Evolutionary conservation across 257 asterid genomes (phyloP).

Genomic region (Thymus quinquecostatus): DNA sequence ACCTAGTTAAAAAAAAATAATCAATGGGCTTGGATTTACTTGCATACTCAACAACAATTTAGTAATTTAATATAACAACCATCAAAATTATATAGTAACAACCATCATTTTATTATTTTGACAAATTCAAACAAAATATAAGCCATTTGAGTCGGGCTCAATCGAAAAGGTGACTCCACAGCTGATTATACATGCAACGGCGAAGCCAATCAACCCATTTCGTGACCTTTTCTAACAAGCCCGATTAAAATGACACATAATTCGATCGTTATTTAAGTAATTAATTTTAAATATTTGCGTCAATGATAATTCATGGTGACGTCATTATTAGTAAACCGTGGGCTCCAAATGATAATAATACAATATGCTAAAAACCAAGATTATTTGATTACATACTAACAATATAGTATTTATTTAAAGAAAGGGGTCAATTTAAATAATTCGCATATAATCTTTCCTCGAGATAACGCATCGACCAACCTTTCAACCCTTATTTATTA

Average conservation of each 20-base stretch:
- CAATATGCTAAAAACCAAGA: background rate
- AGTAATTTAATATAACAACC: background rate
- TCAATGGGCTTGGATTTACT: background rate
- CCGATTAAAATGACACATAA: too few species aligned
- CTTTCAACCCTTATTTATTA: conserved; percentile 22
- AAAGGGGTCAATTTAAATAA: conserved; percentile 13
- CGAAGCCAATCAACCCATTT: too few species aligned
- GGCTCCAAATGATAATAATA: background rate
- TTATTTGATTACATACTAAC: background rate
- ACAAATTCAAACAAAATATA: background rate
- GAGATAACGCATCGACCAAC: conserved; percentile 29
- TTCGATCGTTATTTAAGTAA: too few species aligned
- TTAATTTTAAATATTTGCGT: too few species aligned
- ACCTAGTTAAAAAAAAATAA: background rate
- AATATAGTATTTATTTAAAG: background rate
- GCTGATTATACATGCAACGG: too few species aligned
- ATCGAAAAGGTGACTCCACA: too few species aligned
- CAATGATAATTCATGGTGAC: too few species aligned
- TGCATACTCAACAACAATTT: background rate
- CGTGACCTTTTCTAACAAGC: too few species aligned
- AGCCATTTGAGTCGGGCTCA: too few species aligned
- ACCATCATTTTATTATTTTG: too few species aligned
- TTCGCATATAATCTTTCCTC: background rate
- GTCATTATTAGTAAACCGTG: background rate
- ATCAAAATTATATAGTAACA: background rate